Evolutionary conservation across 2,329 filamentous ascomycete genomes (phyloP).

Genomic region (Thielaviopsis euricoi): DNA sequence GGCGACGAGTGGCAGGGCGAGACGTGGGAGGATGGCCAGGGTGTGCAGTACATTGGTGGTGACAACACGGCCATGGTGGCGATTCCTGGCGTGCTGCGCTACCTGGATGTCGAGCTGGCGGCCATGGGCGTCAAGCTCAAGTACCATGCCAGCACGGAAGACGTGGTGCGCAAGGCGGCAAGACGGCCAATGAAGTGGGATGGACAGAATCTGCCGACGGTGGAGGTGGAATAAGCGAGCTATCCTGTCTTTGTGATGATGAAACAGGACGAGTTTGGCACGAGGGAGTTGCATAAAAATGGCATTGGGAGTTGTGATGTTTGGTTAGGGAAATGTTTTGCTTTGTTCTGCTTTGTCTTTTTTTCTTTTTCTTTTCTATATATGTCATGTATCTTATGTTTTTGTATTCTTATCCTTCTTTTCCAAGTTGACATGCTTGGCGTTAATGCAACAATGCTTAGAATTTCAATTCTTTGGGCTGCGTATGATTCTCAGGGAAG

Average conservation of each 20-base stretch:
- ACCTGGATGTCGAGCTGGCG: constrained; percentile 83
- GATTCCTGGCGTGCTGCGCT: constrained; percentile 83
- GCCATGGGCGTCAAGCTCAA: constrained; percentile 95
- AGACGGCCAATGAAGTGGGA: constrained; percentile 24
- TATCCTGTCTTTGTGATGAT: background rate
- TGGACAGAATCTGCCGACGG: constrained; percentile 9
- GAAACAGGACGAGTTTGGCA: background rate
- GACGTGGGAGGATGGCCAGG: constrained; percentile 86
- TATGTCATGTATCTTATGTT: background rate
- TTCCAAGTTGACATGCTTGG: background rate
- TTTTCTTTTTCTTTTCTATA: background rate
- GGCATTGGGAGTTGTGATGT: constrained; percentile 8
- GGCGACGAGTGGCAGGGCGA: constrained; percentile 47
- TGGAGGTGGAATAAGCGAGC: background rate
- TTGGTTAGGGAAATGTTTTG: constrained; percentile 4
- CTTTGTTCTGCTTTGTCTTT: constrained; percentile 3
- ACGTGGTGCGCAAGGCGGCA: constrained; percentile 41
- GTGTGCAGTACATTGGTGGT: constrained; percentile 70
- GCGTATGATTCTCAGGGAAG: no score
- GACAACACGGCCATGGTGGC: constrained; percentile 83
- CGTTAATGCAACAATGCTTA: background rate
- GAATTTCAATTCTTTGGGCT: background rate
- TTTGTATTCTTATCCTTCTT: background rate
- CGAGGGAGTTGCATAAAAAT: constrained; percentile 3
- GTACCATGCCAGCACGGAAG: constrained; percentile 51